Conservation (phyloP, 176 grass and related monocot genomes). For the Oryza coarctata region DNA sequence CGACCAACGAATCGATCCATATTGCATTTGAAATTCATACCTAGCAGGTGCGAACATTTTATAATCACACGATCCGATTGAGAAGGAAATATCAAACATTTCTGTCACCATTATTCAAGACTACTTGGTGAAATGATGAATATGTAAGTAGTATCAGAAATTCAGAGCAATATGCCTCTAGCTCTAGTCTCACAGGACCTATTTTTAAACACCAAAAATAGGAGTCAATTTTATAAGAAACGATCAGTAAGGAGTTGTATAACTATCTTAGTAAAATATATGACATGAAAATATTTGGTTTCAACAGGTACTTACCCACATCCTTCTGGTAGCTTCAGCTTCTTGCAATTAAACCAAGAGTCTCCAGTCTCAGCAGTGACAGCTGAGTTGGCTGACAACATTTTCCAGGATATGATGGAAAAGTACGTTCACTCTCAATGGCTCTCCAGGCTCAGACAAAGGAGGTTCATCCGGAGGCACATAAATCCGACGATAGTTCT, state of each 20-base stretch:
- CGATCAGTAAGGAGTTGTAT: not conserved
- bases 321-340: constrained; percentile 53
- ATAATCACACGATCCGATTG: not conserved
- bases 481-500: constrained; percentile 50
- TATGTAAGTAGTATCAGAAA: not conserved
- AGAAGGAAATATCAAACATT: not conserved
- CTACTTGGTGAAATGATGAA: not conserved
- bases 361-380: constrained; percentile 59
- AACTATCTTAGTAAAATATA: not conserved
- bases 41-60: constrained; percentile 6
- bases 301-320: constrained; percentile 46
- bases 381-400: constrained; percentile 45
- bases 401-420: constrained; percentile 51
- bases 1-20: constrained; percentile 61
- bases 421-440: constrained; percentile 56
- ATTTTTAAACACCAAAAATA: not conserved
- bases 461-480: constrained; percentile 46
- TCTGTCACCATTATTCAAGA: not conserved
- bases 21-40: constrained; percentile 70
- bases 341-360: constrained; percentile 70
- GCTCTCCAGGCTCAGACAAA: constrained; percentile 33
- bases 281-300: not conserved
- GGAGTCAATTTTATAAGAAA: not conserved
- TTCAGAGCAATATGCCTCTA: not conserved
- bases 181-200: not conserved